A percentile compares a stretch with the other conserved stretches of the same genome.
Evolutionary conservation across 352 stramenopile species (phyloP).

Genomic region (Phytopythium helicoides): DNA sequence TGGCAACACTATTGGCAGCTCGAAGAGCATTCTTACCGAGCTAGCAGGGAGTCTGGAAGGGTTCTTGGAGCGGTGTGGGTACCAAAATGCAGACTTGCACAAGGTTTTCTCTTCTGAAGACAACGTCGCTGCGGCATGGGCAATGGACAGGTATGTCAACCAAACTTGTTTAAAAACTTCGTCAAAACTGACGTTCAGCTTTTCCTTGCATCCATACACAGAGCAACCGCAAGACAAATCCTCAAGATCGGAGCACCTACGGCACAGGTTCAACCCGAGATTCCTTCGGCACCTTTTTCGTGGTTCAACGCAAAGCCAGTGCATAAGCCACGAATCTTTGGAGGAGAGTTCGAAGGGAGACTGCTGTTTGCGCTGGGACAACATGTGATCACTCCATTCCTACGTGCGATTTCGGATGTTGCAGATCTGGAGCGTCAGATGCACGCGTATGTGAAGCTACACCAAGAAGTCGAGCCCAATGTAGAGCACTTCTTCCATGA

Average conservation of each 20-base stretch:
- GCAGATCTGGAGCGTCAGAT: slow-evolving; percentile 16
- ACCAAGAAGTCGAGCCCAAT: slow-evolving; percentile 8
- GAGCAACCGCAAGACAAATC: not conserved
- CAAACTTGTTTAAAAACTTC: not conserved
- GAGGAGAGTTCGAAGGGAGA: slow-evolving; percentile 17
- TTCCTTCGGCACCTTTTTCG: slow-evolving; percentile 1
- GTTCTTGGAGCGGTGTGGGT: slow-evolving; percentile 18
- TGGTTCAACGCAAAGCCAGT: not conserved
- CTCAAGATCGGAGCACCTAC: not conserved
- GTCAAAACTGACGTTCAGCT: not conserved
- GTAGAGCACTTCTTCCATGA: slow-evolving; percentile 20
- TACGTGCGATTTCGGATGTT: slow-evolving; percentile 15
- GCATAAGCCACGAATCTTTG: not conserved
- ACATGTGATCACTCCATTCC: slow-evolving; percentile 18
- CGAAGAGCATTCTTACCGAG: not conserved
- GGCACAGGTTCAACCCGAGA: not conserved
- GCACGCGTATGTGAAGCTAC: slow-evolving; percentile 21
- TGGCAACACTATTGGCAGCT: slow-evolving; percentile 3
- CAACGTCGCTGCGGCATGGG: not conserved
- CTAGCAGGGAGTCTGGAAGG: slow-evolving; percentile 13
- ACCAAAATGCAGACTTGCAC: slow-evolving; percentile 19
- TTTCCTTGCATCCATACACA: not conserved
- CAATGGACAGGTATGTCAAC: slow-evolving; percentile 15
- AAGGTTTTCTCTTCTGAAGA: slow-evolving; percentile 12
- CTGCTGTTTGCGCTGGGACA: slow-evolving; percentile 19